Evolutionary conservation across 306 rosid species (phyloP), one percentile per base, ranked within the genome.

Genomic region (Phaseolus lunatus): DNA sequence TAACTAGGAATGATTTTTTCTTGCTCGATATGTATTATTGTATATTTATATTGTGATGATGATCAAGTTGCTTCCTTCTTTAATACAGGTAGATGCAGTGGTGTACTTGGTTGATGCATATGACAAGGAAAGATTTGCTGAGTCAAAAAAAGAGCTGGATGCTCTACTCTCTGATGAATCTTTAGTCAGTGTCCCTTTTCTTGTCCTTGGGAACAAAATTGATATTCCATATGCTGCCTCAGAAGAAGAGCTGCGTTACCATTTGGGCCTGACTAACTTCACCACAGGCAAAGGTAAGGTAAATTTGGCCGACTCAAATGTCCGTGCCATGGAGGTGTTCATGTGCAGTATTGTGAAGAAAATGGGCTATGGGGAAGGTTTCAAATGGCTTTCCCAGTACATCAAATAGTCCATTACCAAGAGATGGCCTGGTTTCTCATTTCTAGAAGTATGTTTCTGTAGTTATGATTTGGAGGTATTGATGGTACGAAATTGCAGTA

Each of bases 311-410:
- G 97, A 86, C 82, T 87, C 94, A 5, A 90, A 86, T 52, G 90
- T 92, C 54, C 96, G 96, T 1, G 88, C 94, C 58, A 89, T 92
- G 37, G 97, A 92, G 88, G 94, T 90, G 27, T 93, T 90, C 90
- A 93, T 93, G 97, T 93, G 97, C 87, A 93, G 97, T 75, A 87
- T 93, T 57, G 97, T 93, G 59, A 82, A 91, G 82, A 93, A 93
- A 85, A 93, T 93, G 97, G 97, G 97, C 69, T 93, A 90, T 26
- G 97, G 97, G 22, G 97, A 90, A 53, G 97, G 96, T 45, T 90
- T 93, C 94, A 90, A 87, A 80, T 93, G 97, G 97, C 78, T 93
- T 77, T 93, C 97, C 63, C 96, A 89, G 85, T 93, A 93, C 81
- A 93, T 93, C 80, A 90, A 90, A 82, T 90, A 92, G 85, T 63